phyloP scores from a whole-genome alignment of 305 asterid genomes.

The Solanum aculeatissimum region DNA sequence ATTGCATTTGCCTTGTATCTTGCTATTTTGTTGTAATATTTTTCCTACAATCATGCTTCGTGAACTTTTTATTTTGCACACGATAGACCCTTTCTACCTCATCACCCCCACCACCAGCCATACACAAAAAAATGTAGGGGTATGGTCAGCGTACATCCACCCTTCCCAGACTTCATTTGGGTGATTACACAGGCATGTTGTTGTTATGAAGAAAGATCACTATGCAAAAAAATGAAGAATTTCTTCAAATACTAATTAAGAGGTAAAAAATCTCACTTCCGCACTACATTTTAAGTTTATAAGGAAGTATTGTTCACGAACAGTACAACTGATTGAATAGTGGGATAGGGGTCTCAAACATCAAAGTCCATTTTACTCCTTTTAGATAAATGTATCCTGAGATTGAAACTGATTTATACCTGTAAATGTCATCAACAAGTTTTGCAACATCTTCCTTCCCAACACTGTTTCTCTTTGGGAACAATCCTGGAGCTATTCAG shows the following conservation, averaged over 20 bases:
- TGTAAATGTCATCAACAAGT: constrained; percentile 33
- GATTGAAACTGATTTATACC: constrained; percentile 13
- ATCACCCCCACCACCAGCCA: neutral
- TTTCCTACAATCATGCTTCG: neutral
- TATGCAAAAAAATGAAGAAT: neutral
- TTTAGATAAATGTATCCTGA: neutral
- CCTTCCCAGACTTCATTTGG: neutral
- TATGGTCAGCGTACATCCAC: neutral
- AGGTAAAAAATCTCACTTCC: neutral
- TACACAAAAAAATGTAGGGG: neutral
- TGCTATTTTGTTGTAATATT: neutral
- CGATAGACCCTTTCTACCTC: neutral
- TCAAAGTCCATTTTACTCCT: neutral
- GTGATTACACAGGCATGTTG: neutral
- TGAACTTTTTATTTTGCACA: neutral
- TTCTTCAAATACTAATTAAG: neutral
- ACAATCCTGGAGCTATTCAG: constrained; percentile 23
- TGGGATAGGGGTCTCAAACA: neutral
- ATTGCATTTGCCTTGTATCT: neutral
- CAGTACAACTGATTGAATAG: neutral
- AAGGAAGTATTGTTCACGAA: neutral
- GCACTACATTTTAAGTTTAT: neutral
- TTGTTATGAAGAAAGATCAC: neutral
- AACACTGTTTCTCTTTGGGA: constrained; percentile 26
- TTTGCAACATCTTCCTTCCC: constrained; percentile 30